These are phyloP conservation scores for Paramecium octaurelia DNA, from an alignment of 73 alveolate species.

Conservation along the genomic window DNA sequence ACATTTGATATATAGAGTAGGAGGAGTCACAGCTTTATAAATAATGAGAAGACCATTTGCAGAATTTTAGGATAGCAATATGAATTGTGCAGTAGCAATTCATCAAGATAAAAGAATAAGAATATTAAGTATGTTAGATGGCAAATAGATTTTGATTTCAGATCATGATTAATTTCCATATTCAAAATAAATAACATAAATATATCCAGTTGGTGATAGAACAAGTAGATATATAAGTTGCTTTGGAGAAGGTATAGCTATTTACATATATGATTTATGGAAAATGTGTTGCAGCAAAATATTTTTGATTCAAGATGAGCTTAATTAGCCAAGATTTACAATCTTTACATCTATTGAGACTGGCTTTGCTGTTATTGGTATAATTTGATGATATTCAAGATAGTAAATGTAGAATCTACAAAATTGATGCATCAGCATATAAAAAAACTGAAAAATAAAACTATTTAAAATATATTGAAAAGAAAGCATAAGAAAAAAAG, in stretches of 20 bases:
- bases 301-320: conserved; percentile 8
- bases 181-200: neutral
- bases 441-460: conserved; percentile 2
- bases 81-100: conserved; percentile 26
- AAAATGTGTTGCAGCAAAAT: conserved; percentile 52
- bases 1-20: conserved; percentile 1
- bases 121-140: conserved; percentile 10
- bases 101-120: conserved; percentile 37
- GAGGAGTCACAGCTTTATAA: neutral
- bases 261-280: conserved; percentile 46
- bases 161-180: conserved; percentile 51
- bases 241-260: conserved; percentile 39
- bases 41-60: conserved; percentile 46
- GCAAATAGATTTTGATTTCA: neutral
- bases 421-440: neutral
- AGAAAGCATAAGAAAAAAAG: neutral
- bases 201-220: conserved; percentile 28
- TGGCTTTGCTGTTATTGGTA: conserved; percentile 35
- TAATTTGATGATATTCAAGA: neutral
- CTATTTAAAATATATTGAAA: conserved; percentile 18
- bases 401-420: conserved; percentile 13
- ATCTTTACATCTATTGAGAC: neutral
- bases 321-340: conserved; percentile 17
- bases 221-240: conserved; percentile 6
- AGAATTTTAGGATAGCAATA: conserved; percentile 1